Evolutionary conservation across 768 basidiomycete species (phyloP).

Genomic region (Hygrocybe coccinea): DNA sequence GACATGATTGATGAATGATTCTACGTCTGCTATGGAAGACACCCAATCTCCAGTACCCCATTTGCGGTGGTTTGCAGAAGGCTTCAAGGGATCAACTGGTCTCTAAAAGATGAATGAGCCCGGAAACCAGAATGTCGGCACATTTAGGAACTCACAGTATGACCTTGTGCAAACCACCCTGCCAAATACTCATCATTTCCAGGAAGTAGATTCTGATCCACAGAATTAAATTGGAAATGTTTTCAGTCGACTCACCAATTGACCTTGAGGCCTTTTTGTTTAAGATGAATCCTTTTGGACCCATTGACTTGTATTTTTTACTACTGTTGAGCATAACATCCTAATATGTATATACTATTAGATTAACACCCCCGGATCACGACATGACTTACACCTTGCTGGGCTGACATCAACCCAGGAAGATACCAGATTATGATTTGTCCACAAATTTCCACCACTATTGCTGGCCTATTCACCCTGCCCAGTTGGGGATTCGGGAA

Average conservation of each 20-base stretch:
- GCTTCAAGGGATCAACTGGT: not conserved
- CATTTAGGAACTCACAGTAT: not conserved
- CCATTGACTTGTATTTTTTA: not conserved
- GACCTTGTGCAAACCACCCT: not conserved
- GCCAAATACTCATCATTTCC: not conserved
- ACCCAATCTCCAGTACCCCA: not conserved
- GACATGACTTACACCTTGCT: not conserved
- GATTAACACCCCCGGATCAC: not conserved
- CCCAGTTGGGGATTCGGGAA: not conserved
- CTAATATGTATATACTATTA: not conserved
- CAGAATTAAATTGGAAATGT: not conserved
- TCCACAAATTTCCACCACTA: not conserved
- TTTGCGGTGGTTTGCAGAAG: not conserved
- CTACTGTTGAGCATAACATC: not conserved
- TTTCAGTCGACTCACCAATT: not conserved
- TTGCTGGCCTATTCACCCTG: not conserved
- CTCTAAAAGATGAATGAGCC: not conserved
- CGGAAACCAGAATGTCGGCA: too few relatives aligned
- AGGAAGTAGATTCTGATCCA: not conserved
- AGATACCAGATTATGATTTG: not conserved
- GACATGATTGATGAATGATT: not conserved
- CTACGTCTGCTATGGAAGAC: not conserved
- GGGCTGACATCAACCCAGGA: not conserved
- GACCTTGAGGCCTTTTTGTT: not conserved
- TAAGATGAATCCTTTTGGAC: not conserved